These are phyloP conservation scores for Phaffia rhodozyma DNA, from an alignment of 1,284 basidiomycete genomes.

Conservation along the genomic window DNA sequence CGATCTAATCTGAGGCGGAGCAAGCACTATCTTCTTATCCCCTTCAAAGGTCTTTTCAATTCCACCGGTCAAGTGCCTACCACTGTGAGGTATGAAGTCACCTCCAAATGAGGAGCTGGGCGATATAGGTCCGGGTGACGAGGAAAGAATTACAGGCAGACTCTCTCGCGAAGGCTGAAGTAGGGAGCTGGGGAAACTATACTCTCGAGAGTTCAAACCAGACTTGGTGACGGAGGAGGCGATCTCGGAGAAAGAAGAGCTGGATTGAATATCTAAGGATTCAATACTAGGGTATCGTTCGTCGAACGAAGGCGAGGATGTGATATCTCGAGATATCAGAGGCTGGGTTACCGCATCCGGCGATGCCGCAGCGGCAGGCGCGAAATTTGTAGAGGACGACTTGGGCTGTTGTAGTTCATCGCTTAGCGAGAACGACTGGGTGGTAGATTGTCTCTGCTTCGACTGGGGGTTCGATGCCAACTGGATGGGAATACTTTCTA, in stretches of 20 bases:
- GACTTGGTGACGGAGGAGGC: not conserved
- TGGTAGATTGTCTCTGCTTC: no score
- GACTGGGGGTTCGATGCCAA: no score
- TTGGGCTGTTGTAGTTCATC: not conserved
- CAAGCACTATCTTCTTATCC: not conserved
- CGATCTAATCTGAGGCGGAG: no score
- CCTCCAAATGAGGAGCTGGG: not conserved
- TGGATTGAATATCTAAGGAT: not conserved
- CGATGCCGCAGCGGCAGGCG: not conserved
- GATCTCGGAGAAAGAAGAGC: not conserved
- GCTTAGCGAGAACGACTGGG: no score
- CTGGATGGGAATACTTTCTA: no score
- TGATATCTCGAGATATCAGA: not conserved
- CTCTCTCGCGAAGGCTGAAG: not conserved
- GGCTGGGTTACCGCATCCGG: not conserved
- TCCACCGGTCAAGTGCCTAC: not conserved
- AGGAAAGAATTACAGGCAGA: not conserved
- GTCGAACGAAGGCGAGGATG: constrained; percentile 8
- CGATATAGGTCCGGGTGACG: not conserved
- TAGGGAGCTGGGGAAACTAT: constrained; percentile 2
- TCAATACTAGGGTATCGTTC: constrained; percentile 14
- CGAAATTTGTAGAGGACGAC: not conserved
- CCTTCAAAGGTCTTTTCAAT: not conserved
- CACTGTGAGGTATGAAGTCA: constrained; percentile 9
- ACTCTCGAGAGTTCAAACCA: not conserved